Conservation (phyloP, 179 eudicot species). For the Gypsophila paniculata region DNA sequence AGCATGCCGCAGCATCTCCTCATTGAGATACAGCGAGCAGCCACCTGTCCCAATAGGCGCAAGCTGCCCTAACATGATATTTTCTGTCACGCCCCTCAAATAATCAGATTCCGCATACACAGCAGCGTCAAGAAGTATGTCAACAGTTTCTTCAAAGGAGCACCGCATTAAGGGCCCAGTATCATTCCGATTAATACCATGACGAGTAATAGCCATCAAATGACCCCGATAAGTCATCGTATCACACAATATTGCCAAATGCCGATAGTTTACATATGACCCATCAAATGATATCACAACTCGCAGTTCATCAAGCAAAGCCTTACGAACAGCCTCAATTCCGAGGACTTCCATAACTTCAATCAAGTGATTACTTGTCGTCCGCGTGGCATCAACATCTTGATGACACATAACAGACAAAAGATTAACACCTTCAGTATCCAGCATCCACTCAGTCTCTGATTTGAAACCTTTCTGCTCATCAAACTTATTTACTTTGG, state of each 20-base stretch:
- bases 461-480: slow-evolving; percentile 78
- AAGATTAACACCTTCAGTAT: slow-evolving; percentile 98
- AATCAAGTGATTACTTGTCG: slow-evolving; percentile 94
- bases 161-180: slow-evolving; percentile 99
- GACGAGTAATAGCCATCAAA: slow-evolving; percentile 97
- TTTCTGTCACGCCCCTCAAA: slow-evolving; percentile 95
- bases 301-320: slow-evolving; percentile 87
- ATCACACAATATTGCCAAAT: slow-evolving; percentile 93
- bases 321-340: slow-evolving; percentile 89
- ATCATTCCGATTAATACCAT: slow-evolving; percentile 89
- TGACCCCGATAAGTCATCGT: slow-evolving; percentile 99
- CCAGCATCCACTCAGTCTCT: slow-evolving; percentile 96
- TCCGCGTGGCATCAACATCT: slow-evolving; percentile 83
- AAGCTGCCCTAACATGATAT: slow-evolving; percentile 95
- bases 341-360: slow-evolving; percentile 97
- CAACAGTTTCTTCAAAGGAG: slow-evolving; percentile 99
- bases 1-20: slow-evolving; percentile 85
- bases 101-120: slow-evolving; percentile 85
- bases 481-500: slow-evolving; percentile 73
- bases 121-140: slow-evolving; percentile 98
- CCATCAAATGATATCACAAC: slow-evolving; percentile 97
- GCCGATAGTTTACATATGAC: slow-evolving; percentile 91
- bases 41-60: slow-evolving; percentile 98
- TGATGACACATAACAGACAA: slow-evolving; percentile 93
- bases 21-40: slow-evolving; percentile 70